Conservation (phyloP, 192 early-diverging fungal genomes). For the Irineochytrium annulatum region DNA sequence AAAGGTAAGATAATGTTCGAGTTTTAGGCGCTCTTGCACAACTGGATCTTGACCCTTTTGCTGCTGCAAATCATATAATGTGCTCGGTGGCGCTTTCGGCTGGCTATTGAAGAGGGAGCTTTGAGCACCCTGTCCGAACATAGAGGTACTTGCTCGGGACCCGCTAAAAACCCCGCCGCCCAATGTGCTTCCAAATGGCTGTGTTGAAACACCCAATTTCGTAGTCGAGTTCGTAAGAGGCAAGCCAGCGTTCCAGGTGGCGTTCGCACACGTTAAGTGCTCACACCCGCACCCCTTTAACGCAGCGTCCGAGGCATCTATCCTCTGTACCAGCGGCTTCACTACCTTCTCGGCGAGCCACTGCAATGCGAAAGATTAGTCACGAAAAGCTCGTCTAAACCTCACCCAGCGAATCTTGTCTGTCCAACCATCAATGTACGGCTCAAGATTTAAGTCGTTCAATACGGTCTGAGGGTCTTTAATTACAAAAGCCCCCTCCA, state of each 20-base stretch:
- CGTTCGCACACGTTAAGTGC: constrained; percentile 10
- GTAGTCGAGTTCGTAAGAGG: neutral
- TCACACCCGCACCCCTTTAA: neutral
- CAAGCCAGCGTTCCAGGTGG: constrained; percentile 13
- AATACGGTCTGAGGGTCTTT: constrained; percentile 10
- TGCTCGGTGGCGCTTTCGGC: constrained; percentile 3
- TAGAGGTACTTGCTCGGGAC: neutral
- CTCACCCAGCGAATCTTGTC: constrained; percentile 30
- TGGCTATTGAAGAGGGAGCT: neutral
- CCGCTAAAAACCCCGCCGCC: constrained; percentile 3
- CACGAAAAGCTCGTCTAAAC: neutral
- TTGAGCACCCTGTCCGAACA: constrained; percentile 3
- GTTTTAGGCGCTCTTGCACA: constrained; percentile 37
- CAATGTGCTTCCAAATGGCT: neutral
- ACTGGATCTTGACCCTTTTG: constrained; percentile 13
- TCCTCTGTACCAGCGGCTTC: constrained; percentile 21
- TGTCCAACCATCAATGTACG: constrained; percentile 32
- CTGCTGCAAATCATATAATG: constrained; percentile 27
- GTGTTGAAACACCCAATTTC: neutral
- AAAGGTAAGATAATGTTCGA: constrained; percentile 37
- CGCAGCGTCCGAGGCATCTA: constrained; percentile 5
- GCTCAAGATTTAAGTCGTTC: constrained; percentile 24
- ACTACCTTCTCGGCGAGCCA: constrained; percentile 26
- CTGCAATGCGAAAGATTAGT: constrained; percentile 2
- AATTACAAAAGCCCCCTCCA: constrained; percentile 17